A percentile compares a stretch with the other conserved stretches of the same genome.
These are phyloP conservation scores for Combretum micranthum DNA, from an alignment of 345 rosid species.

Conservation along the genomic window DNA sequence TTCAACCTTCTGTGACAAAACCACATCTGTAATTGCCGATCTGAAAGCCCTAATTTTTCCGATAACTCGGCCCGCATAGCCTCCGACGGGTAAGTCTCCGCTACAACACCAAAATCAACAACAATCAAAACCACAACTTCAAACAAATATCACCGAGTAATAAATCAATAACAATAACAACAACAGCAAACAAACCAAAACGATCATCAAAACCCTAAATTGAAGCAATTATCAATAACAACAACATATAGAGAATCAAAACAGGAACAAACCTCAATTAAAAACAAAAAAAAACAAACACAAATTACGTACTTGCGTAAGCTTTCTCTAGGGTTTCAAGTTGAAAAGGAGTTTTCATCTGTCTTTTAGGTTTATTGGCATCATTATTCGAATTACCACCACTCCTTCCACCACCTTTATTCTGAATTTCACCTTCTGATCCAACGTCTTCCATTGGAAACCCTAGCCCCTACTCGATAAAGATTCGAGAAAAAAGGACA, in stretches of 20 bases:
- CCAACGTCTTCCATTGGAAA: constrained; percentile 6
- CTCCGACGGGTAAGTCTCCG: constrained; percentile 84
- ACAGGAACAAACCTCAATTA: constrained; percentile 7
- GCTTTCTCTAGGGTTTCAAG: constrained; percentile 85
- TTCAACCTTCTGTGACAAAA: constrained; percentile 96
- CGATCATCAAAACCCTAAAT: background rate
- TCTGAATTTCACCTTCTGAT: constrained; percentile 6
- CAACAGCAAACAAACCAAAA: no score
- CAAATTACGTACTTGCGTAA: constrained; percentile 43
- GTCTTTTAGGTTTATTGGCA: constrained; percentile 73
- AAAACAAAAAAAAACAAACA: background rate
- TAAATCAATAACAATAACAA: constrained; percentile 1
- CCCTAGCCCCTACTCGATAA: no score
- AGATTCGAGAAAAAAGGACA: no score
- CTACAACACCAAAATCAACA: constrained; percentile 34
- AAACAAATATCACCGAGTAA: background rate
- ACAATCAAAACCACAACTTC: constrained; percentile 8
- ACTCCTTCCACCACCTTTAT: constrained; percentile 6
- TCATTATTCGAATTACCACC: constrained; percentile 42
- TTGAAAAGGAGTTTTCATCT: constrained; percentile 98
- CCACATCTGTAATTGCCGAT: constrained; percentile 99
- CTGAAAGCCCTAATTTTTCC: constrained; percentile 74
- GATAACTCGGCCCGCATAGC: constrained; percentile 64
- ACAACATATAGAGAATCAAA: background rate
- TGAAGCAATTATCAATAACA: background rate